Evolutionary conservation across 1,284 basidiomycete species (phyloP), one percentile per base, ranked within the genome.

Genomic region (Microstroma glucosiphilum): DNA sequence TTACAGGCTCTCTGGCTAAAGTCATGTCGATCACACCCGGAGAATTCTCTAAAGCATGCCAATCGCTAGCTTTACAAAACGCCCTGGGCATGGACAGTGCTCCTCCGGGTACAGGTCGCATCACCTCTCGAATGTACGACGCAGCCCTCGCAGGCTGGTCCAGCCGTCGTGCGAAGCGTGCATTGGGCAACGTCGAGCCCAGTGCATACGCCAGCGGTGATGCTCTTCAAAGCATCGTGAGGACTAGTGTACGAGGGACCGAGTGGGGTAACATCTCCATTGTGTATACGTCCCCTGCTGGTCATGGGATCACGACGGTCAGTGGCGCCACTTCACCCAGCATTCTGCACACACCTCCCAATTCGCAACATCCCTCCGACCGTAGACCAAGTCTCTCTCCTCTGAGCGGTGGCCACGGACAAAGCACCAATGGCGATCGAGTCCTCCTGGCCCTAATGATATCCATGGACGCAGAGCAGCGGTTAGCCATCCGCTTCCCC

Each of bases 11-110:
- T 2, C 58, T 66, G 23, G 61, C 62, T 48, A 59, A 58, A 9
- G 61, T 66, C 40, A 60, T 57, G 43, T 57, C 57, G 12, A 30
- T 65, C 26, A 65, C 63, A 0, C 60, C 58, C 6, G 63, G 63
- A 41, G 63, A 65, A 21, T 62, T 56, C 30, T 51, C 57, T 40
- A 61, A 65, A 41, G 63, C 60, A 0, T 59, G 57, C 41, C 61
- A 65, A 41, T 54, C 60, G n/a, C 53, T 65, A 19, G 60, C 58
- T 13, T 51, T 65, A 19, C 63, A 65, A 21, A 60, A 65, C 56
- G 57, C 58, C 3, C 40, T 65, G 6, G 63, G 63, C 11, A 59
- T 59, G 30, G 61, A 62, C 48, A 60, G 21, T 19, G 51, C 51
- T 54, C 21, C 21, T 26, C 51, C 51, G 8, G 51, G 51, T 23